phyloP scores from a whole-genome alignment of 164 flowering plant genomes.

The Umbellularia californica region DNA sequence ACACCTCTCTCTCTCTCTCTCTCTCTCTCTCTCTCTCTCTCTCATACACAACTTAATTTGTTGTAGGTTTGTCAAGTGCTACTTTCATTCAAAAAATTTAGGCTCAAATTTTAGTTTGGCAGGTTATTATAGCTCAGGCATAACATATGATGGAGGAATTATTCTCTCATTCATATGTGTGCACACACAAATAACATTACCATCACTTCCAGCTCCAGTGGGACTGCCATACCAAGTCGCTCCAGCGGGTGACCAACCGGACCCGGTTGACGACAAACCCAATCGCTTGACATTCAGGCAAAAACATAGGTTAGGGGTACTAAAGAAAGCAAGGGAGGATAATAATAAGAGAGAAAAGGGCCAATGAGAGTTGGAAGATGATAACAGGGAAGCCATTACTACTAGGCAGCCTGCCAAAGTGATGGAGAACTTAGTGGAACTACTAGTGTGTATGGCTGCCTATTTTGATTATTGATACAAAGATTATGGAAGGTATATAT shows the following conservation, averaged over 20 bases:
- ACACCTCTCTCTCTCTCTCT: no score
- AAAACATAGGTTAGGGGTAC: conserved; percentile 14
- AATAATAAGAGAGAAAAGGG: background rate
- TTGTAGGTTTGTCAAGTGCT: no score
- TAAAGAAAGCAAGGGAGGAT: conserved; percentile 4
- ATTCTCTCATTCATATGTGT: no score
- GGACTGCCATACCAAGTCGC: conserved; percentile 63
- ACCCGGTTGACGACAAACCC: conserved; percentile 16
- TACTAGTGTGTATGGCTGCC: background rate
- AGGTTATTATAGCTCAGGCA: no score
- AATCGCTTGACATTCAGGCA: conserved; percentile 16
- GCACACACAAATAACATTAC: conserved; percentile 17
- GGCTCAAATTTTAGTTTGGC: no score
- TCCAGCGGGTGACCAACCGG: conserved; percentile 42
- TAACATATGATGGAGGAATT: no score
- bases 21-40: no score
- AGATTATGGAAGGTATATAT: conserved; percentile 10
- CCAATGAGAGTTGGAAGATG: background rate
- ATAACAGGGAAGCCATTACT: conserved; percentile 4
- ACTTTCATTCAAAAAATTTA: no score
- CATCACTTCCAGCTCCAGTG: conserved; percentile 44
- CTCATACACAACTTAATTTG: no score
- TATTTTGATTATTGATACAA: conserved; percentile 1
- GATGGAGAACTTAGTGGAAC: background rate
- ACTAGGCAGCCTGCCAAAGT: background rate